A percentile compares a stretch with the other conserved stretches of the same genome.
phyloP scores from a whole-genome alignment of 2,329 filamentous ascomycete genomes.

The Bipolaris oryzae region DNA sequence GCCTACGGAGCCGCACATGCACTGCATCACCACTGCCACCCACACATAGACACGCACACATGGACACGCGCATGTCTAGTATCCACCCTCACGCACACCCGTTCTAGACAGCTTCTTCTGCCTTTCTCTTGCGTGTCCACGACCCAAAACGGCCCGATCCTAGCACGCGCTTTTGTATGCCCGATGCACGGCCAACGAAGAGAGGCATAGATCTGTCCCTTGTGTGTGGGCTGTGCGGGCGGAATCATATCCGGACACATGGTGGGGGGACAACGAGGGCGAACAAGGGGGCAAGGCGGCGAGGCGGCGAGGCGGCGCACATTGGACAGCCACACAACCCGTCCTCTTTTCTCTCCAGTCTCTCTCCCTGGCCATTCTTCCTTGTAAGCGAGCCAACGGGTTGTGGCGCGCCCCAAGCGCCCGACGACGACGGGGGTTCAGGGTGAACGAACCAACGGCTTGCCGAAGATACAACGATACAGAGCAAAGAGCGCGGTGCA shows the following conservation, averaged over 20 bases:
- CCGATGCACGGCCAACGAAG: neutral
- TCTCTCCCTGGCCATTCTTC: neutral
- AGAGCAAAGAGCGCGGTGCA: neutral
- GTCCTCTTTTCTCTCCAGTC: neutral
- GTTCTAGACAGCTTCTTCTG: neutral
- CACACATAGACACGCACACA: too few relatives aligned
- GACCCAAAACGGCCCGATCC: constrained; percentile 1
- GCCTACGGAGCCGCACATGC: neutral
- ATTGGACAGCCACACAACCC: neutral
- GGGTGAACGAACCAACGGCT: constrained; percentile 1
- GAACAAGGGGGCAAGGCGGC: neutral
- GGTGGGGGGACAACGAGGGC: neutral
- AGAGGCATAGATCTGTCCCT: neutral
- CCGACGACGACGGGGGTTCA: neutral
- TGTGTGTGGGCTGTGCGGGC: constrained; percentile 1
- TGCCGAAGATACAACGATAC: constrained; percentile 2
- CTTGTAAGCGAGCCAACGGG: neutral
- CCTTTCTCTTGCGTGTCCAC: neutral
- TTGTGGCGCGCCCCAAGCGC: neutral
- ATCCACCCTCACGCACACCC: neutral
- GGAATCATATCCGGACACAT: neutral
- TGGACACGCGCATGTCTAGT: neutral
- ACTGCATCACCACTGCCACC: neutral
- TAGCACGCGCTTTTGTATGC: neutral
- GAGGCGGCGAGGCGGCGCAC: neutral